A percentile compares a stretch with the other conserved stretches of the same genome.
phyloP scores from a whole-genome alignment of 345 rosid species.

The Euphorbia lathyris region DNA sequence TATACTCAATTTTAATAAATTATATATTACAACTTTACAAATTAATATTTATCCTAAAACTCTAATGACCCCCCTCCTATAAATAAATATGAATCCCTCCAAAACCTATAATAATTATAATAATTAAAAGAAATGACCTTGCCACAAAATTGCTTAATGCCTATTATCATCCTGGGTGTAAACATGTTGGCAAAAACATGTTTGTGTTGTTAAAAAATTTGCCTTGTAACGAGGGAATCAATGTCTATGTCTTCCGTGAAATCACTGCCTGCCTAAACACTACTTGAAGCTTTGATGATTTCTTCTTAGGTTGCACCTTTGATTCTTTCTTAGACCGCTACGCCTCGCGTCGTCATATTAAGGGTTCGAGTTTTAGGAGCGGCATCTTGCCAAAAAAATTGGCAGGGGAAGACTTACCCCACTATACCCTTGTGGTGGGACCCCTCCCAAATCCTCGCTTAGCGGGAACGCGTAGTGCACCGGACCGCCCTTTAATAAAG shows the following conservation, averaged over 20 bases:
- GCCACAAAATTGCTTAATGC: neutral
- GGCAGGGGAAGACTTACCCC: too few relatives aligned
- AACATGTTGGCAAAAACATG: neutral
- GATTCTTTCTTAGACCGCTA: conserved; percentile 56
- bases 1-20: too few relatives aligned
- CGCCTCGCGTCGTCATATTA: conserved; percentile 49
- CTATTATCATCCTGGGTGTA: neutral
- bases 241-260: neutral
- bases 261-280: neutral
- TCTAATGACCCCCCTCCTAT: neutral
- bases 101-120: neutral
- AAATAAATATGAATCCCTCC: neutral
- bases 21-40: too few relatives aligned
- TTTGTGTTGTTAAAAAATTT: neutral
- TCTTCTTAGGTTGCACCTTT: conserved; percentile 5
- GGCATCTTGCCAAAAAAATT: too few relatives aligned
- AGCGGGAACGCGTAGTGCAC: too few relatives aligned
- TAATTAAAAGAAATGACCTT: neutral
- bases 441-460: too few relatives aligned
- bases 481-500: too few relatives aligned
- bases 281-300: conserved; percentile 28
- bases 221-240: neutral
- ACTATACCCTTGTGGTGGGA: too few relatives aligned
- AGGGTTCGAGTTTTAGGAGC: too few relatives aligned
- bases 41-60: neutral